Conservation (phyloP, 257 asterid genomes). For the Petunia secreta region DNA sequence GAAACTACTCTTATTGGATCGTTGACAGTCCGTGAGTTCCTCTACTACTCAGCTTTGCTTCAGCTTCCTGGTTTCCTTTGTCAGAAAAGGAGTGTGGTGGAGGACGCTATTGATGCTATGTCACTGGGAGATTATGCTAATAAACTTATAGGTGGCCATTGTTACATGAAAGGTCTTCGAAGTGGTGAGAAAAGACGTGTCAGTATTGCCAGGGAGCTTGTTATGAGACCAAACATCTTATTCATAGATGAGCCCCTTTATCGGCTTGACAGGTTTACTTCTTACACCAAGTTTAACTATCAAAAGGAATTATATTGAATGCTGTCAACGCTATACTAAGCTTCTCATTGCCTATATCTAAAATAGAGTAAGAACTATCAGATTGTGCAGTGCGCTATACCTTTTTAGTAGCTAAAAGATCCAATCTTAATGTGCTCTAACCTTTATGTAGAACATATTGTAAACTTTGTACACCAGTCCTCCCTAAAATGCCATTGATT, state of each 20-base stretch:
- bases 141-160: slow-evolving; percentile 95
- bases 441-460: not conserved
- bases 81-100: slow-evolving; percentile 76
- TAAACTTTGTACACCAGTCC: not conserved
- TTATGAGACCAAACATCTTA: slow-evolving; percentile 86
- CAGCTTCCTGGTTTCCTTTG: slow-evolving; percentile 91
- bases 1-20: slow-evolving; percentile 93
- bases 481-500: not conserved
- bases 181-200: slow-evolving; percentile 95
- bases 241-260: slow-evolving; percentile 98
- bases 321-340: slow-evolving; percentile 13
- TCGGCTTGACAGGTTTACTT: slow-evolving; percentile 89
- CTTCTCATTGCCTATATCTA: not conserved
- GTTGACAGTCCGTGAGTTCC: slow-evolving; percentile 98
- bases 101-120: slow-evolving; percentile 91
- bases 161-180: slow-evolving; percentile 90
- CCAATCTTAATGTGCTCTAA: not conserved
- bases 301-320: not conserved
- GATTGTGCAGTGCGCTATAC: not conserved
- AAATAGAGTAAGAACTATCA: not conserved
- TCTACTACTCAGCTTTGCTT: slow-evolving; percentile 92
- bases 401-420: not conserved
- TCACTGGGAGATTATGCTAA: slow-evolving; percentile 89
- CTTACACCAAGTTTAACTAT: slow-evolving; percentile 15
- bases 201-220: slow-evolving; percentile 96